Evolutionary conservation across 805 yeast genomes (phyloP).

Genomic region (Zygosaccharomyces pseudorouxii): DNA sequence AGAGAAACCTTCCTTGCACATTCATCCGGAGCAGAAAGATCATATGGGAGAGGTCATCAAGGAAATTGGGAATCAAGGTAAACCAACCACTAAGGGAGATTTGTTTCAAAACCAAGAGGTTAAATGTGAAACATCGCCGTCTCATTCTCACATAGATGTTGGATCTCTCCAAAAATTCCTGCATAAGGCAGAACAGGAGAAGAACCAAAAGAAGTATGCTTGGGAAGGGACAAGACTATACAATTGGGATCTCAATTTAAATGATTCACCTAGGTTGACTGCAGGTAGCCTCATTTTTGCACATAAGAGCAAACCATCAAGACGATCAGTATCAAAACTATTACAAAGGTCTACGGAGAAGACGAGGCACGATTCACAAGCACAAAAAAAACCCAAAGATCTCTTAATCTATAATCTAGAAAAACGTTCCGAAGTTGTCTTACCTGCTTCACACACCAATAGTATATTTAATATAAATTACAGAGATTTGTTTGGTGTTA

Average conservation of each 20-base stretch:
- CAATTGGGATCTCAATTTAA: slow-evolving; percentile 21
- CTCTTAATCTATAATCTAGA: slow-evolving; percentile 17
- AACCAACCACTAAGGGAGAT: not conserved
- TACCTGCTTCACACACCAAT: slow-evolving; percentile 11
- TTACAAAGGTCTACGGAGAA: not conserved
- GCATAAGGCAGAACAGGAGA: slow-evolving; percentile 19
- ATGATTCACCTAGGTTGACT: slow-evolving; percentile 9
- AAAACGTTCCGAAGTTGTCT: slow-evolving; percentile 6
- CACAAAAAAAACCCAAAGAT: slow-evolving; percentile 8
- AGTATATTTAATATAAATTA: slow-evolving; percentile 20
- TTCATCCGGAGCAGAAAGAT: slow-evolving; percentile 12
- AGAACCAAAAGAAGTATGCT: slow-evolving; percentile 17
- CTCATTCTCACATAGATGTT: slow-evolving; percentile 12
- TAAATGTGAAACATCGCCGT: not conserved
- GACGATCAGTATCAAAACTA: slow-evolving; percentile 1
- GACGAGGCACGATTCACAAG: not conserved
- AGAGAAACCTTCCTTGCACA: slow-evolving; percentile 8
- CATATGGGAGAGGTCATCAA: slow-evolving; percentile 10
- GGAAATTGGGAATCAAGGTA: slow-evolving; percentile 4
- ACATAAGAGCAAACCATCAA: not conserved
- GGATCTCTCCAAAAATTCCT: slow-evolving; percentile 21
- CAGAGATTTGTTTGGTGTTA: slow-evolving; percentile 27
- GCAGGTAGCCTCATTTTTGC: slow-evolving; percentile 22
- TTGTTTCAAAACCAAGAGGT: not conserved
- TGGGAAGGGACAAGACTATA: slow-evolving; percentile 21